These are phyloP conservation scores for Euphorbia corollata DNA, from an alignment of 441 rosid species.

Conservation along the genomic window DNA sequence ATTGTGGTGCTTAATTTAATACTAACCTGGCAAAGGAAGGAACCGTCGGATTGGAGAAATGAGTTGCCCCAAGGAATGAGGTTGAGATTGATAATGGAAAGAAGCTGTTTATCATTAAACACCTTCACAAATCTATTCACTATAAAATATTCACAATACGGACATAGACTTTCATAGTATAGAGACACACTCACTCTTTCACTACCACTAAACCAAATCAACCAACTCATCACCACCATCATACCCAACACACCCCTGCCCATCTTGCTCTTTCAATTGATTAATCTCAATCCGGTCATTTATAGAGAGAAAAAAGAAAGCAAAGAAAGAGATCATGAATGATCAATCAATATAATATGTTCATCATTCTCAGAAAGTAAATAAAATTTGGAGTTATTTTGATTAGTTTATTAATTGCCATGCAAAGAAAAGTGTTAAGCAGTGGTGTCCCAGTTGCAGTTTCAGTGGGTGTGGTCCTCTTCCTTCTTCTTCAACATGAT, in stretches of 20 bases:
- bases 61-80: slow-evolving; percentile 75
- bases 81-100: slow-evolving; percentile 50
- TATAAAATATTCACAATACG: slow-evolving; percentile 59
- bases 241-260: background rate
- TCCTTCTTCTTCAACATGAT: background rate
- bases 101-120: slow-evolving; percentile 40
- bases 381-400: too few relatives aligned
- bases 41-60: slow-evolving; percentile 27
- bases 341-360: too few relatives aligned
- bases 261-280: background rate
- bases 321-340: too few relatives aligned
- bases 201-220: background rate
- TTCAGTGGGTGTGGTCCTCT: background rate
- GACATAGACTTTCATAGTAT: slow-evolving; percentile 69
- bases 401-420: background rate
- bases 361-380: too few relatives aligned
- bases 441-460: background rate
- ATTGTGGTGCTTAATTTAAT: too few relatives aligned
- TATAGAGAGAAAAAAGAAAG: too few relatives aligned
- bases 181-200: slow-evolving; percentile 43
- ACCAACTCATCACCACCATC: background rate
- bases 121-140: slow-evolving; percentile 50
- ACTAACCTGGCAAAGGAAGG: slow-evolving; percentile 45
- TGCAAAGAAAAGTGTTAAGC: background rate
- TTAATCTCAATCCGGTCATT: too few relatives aligned